Percentiles rank a stretch among this genome's conserved stretches.
phyloP scores from a whole-genome alignment of 1,284 basidiomycete species.

The Takashimella koratensis region DNA sequence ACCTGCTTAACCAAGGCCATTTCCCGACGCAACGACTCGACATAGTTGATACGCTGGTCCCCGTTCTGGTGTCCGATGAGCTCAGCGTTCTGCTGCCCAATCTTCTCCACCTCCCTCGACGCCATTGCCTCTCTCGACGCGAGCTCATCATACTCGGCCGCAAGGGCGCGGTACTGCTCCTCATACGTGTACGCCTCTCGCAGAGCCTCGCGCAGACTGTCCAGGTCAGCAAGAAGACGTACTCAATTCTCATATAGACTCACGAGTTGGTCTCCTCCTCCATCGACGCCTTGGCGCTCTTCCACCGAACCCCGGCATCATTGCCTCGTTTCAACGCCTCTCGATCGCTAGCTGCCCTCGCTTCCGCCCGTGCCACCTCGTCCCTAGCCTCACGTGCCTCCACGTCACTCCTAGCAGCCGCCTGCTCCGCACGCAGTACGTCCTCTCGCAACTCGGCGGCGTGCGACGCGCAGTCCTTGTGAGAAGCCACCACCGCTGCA shows the following conservation, averaged over 20 bases:
- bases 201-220: slow-evolving; percentile 23
- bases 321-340: slow-evolving; percentile 28
- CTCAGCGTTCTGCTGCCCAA: slow-evolving; percentile 28
- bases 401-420: slow-evolving; percentile 3
- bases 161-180: slow-evolving; percentile 20
- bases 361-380: slow-evolving; percentile 12
- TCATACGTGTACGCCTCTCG: slow-evolving; percentile 15
- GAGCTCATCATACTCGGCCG: slow-evolving; percentile 20
- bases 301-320: slow-evolving; percentile 20
- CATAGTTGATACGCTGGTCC: slow-evolving; percentile 35
- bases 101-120: slow-evolving; percentile 22
- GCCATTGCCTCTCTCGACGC: slow-evolving; percentile 21
- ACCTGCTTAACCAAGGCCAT: slow-evolving; percentile 33
- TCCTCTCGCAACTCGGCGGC: slow-evolving; percentile 6
- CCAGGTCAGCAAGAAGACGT: neutral
- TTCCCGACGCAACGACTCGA: slow-evolving; percentile 33
- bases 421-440: slow-evolving; percentile 6
- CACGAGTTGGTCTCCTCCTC: slow-evolving; percentile 38
- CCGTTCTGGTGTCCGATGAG: slow-evolving; percentile 27
- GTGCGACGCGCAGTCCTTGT: slow-evolving; percentile 15
- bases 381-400: slow-evolving; percentile 11
- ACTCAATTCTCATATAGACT: slow-evolving; percentile 10
- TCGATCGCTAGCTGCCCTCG: slow-evolving; percentile 14
- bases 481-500: slow-evolving; percentile 7
- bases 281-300: slow-evolving; percentile 30